Evolutionary conservation across 192 early-diverging fungal genomes (phyloP), one percentile per base, ranked within the genome.

Genomic region (Coemansia sp.): DNA sequence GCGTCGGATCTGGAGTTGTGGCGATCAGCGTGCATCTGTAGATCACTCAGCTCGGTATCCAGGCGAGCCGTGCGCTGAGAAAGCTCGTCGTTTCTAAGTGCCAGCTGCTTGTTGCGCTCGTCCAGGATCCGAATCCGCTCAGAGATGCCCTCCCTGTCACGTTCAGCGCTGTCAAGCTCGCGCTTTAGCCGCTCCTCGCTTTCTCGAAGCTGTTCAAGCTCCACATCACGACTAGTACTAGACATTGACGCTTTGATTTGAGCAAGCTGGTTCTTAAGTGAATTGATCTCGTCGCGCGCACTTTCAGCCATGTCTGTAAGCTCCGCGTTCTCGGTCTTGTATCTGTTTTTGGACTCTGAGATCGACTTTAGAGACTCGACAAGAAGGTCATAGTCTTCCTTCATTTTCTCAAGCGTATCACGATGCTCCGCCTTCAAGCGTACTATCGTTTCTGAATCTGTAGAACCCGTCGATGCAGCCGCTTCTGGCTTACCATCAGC

Each of bases 31-130:
- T 26, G 8, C 60, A 55, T 44, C 24, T 68, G 72, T 30, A 80
- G 21, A 34, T 75, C 77, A 24, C 62, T 46, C 23, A 80, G 20
- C 69, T 81, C 78, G 2, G 64, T 72, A 39, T 81, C 78, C 4
- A 76, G 57, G 39, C 74, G 67, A 20, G 78, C 78, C 5, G 63
- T 34, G 18, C 69, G 73, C 55, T 81, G 73, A 8, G 39, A 69
- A 18, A 76, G 73, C 46, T 76, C 73, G 43, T 81, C 78, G 49
- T 64, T 70, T 16, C 49, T 58, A 16, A 9, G 15, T 6, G 56
- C 20, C n/a, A 80, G 63, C 63, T 20, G 36, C n/a, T 34, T 43
- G 24, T 60, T 72, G 38, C 73, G 78, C 51, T 63, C 73, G 12
- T 69, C 71, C 11, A 67, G 57, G 23, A 34, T 18, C 20, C 38